A percentile compares a stretch with the other conserved stretches of the same genome.
These are phyloP conservation scores for Glycyrrhiza uralensis DNA, from an alignment of 306 rosid genomes.

Conservation along the genomic window DNA sequence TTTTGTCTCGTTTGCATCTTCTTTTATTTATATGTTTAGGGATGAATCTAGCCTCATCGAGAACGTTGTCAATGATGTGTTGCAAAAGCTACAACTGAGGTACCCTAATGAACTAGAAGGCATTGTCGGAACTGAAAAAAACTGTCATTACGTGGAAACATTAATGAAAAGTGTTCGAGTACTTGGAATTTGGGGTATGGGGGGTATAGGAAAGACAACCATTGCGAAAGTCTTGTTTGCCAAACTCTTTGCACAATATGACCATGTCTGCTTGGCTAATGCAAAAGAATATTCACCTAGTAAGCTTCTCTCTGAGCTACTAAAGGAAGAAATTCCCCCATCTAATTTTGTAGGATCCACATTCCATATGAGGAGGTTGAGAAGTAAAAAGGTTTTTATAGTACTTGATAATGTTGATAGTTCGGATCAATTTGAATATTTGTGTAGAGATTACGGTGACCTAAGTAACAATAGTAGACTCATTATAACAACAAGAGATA, in stretches of 20 bases:
- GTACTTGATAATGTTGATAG: conserved; percentile 22
- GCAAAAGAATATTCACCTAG: too few species aligned
- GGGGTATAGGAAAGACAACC: conserved; percentile 31
- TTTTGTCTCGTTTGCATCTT: too few species aligned
- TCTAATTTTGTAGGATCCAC: neutral
- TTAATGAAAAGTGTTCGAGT: neutral
- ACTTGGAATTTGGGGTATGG: conserved; percentile 41
- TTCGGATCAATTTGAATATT: neutral
- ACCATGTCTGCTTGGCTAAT: neutral
- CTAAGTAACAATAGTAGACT: neutral
- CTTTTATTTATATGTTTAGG: too few species aligned
- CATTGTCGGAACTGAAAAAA: neutral
- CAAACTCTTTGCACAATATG: conserved; percentile 13
- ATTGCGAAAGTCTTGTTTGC: conserved; percentile 24
- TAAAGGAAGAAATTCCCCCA: neutral
- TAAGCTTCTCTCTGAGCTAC: conserved; percentile 14
- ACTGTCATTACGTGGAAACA: neutral
- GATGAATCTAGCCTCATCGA: neutral
- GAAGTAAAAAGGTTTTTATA: conserved; percentile 3
- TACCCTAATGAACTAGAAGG: neutral
- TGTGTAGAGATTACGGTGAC: neutral
- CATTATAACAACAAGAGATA: conserved; percentile 13
- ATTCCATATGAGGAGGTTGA: neutral
- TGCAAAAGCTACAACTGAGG: neutral
- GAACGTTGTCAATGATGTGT: conserved; percentile 10